Evolutionary conservation across 2,329 filamentous ascomycete genomes (phyloP).

Genomic region (Ophiocordyceps camponoti-rufipedis): DNA sequence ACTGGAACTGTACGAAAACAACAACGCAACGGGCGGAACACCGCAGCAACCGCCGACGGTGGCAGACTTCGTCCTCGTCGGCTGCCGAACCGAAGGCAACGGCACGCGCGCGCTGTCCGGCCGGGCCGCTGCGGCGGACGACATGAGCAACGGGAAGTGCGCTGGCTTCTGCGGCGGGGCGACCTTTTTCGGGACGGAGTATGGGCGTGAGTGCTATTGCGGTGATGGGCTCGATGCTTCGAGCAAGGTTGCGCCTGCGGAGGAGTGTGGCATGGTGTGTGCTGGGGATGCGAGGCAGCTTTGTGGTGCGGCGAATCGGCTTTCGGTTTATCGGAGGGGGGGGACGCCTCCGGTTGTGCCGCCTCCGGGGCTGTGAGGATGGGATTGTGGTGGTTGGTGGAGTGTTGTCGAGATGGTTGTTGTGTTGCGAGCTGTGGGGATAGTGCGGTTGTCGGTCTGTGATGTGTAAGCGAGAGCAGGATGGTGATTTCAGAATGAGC

Average conservation of each 20-base stretch:
- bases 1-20: constrained; percentile 15
- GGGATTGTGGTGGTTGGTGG: not conserved
- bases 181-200: constrained; percentile 18
- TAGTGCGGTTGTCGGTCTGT: too few relatives aligned
- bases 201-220: constrained; percentile 19
- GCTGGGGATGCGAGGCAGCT: constrained; percentile 16
- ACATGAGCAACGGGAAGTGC: constrained; percentile 16
- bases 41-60: constrained; percentile 14
- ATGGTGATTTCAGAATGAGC: too few relatives aligned
- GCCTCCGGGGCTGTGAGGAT: not conserved
- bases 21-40: constrained; percentile 7
- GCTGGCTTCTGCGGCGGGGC: constrained; percentile 13
- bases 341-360: not conserved
- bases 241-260: constrained; percentile 10
- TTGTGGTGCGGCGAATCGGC: constrained; percentile 20
- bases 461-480: too few relatives aligned
- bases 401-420: too few relatives aligned
- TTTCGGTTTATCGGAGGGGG: constrained; percentile 17
- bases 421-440: too few relatives aligned
- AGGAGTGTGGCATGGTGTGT: constrained; percentile 23
- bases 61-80: constrained; percentile 14
- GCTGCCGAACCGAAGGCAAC: constrained; percentile 19
- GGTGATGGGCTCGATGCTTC: constrained; percentile 11
- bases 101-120: constrained; percentile 14
- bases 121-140: constrained; percentile 6